Evolutionary conservation across 179 eudicot species (phyloP).

Genomic region (Dionaea muscipula): DNA sequence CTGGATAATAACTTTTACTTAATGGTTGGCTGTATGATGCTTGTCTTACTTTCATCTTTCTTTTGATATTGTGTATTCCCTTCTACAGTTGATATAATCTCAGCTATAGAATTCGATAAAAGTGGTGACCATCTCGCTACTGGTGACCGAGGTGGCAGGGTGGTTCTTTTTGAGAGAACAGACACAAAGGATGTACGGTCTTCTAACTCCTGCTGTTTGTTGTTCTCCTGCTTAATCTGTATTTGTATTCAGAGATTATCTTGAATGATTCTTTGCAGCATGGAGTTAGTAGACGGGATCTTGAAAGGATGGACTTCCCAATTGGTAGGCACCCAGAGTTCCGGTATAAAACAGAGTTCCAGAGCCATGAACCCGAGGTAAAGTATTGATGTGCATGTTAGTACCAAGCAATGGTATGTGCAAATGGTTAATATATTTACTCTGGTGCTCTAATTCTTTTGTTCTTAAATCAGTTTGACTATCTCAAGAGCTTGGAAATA

Average conservation of each 20-base stretch:
- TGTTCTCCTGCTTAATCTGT: not conserved
- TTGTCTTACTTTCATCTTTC: not conserved
- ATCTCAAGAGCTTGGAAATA: conserved; percentile 77
- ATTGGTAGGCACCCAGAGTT: conserved; percentile 71
- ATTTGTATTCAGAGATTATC: not conserved
- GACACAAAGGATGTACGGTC: conserved; percentile 36
- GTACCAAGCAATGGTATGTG: not conserved
- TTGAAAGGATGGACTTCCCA: conserved; percentile 58
- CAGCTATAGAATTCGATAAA: conserved; percentile 46
- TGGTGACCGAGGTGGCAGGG: conserved; percentile 50
- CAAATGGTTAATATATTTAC: not conserved
- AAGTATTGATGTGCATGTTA: conserved; percentile 8
- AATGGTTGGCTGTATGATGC: not conserved
- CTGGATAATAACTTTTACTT: not conserved
- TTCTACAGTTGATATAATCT: conserved; percentile 39
- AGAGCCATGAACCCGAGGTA: conserved; percentile 96
- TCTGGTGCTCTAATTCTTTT: not conserved
- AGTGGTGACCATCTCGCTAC: conserved; percentile 45
- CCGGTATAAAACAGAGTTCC: conserved; percentile 89
- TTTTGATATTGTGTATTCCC: conserved; percentile 1
- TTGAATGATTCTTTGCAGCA: conserved; percentile 27
- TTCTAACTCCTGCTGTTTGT: not conserved
- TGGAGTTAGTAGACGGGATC: conserved; percentile 55
- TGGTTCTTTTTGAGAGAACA: conserved; percentile 43
- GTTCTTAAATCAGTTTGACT: conserved; percentile 52